Evolutionary conservation across 2,329 filamentous ascomycete genomes (phyloP), one percentile per base, ranked within the genome.

Genomic region (Chaetomiaceae sp.): DNA sequence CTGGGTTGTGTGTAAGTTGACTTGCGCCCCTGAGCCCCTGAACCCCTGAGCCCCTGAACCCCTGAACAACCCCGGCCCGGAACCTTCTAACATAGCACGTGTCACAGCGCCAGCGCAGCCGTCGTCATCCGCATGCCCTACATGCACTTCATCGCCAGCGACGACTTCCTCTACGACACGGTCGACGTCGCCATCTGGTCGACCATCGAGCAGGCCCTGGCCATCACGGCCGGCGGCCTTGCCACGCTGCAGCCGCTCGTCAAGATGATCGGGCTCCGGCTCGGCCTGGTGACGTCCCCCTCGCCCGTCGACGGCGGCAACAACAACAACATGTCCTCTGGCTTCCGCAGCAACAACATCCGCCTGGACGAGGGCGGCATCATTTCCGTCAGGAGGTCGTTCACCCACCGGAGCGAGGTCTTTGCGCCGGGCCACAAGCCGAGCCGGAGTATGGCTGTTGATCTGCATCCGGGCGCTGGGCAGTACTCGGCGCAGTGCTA

Each of bases 1-100:
- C 75, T 84, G 69, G 84, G 80, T 25, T 81, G 81, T 60, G 62
- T 76, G 75, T 71, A 64, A 56, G 68, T 68, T n/a, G 15, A 43
- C 6, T 22, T 46, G 14, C n/a, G 20, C 17, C 19, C 15, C 19
- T 25, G 14, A 0, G n/a, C 12, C n/a, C 25, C 14, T 40, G 34
- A 27, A 6, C 14, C 43, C 20, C 59, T 15, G 8, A n/a, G n/a
- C n/a, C n/a, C n/a, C n/a, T n/a, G n/a, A n/a, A n/a, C n/a, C n/a
- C n/a, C n/a, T n/a, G n/a, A n/a, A n/a, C n/a, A n/a, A n/a, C n/a
- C n/a, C n/a, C n/a, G n/a, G n/a, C n/a, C n/a, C n/a, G n/a, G n/a
- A n/a, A n/a, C n/a, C n/a, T n/a, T n/a, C 20, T 44, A 2, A 38
- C 33, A 20, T 3, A n/a, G 6, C 15, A n/a, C 22, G 27, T 59